Evolutionary conservation across 768 basidiomycete species (phyloP).

Genomic region (Dacryopinax primogenitus): DNA sequence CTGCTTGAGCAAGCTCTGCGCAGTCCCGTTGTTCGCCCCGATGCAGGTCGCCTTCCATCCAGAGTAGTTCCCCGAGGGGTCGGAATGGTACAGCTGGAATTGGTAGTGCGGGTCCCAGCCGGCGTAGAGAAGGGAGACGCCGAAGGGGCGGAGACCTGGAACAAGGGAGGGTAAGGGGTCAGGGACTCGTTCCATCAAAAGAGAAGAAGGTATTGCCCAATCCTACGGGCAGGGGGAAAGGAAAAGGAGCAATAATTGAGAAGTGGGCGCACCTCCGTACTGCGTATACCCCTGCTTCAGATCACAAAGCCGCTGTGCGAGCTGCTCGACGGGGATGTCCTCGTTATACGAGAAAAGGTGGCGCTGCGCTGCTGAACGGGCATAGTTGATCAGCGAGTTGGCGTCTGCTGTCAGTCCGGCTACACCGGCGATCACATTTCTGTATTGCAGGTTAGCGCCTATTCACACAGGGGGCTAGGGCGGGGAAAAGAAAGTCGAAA

Average conservation of each 20-base stretch:
- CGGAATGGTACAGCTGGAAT: constrained; percentile 97
- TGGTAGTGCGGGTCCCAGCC: constrained; percentile 92
- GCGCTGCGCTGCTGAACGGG: constrained; percentile 76
- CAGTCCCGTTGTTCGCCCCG: constrained; percentile 95
- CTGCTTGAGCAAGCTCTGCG: constrained; percentile 88
- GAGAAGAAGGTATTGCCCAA: too few relatives aligned
- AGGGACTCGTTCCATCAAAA: too few relatives aligned
- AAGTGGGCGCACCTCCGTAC: constrained; percentile 57
- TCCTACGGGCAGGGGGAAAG: constrained; percentile 11
- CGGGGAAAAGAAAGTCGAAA: constrained; percentile 1
- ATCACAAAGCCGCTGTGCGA: constrained; percentile 87
- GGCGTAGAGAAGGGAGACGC: constrained; percentile 91
- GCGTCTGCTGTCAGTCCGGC: constrained; percentile 95
- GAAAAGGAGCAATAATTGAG: too few relatives aligned
- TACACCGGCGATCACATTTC: constrained; percentile 89
- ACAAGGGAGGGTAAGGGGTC: too few relatives aligned
- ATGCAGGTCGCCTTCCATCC: constrained; percentile 98
- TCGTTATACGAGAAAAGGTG: constrained; percentile 88
- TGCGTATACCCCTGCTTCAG: constrained; percentile 99
- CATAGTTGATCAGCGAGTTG: constrained; percentile 91
- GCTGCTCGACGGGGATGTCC: constrained; percentile 93
- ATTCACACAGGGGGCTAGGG: not conserved
- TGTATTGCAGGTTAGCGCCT: constrained; percentile 24
- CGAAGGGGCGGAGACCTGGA: constrained; percentile 91
- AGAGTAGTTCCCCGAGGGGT: constrained; percentile 95